Conservation (phyloP, 495 filamentous ascomycete genomes). For the Tuber umbilicatum region DNA sequence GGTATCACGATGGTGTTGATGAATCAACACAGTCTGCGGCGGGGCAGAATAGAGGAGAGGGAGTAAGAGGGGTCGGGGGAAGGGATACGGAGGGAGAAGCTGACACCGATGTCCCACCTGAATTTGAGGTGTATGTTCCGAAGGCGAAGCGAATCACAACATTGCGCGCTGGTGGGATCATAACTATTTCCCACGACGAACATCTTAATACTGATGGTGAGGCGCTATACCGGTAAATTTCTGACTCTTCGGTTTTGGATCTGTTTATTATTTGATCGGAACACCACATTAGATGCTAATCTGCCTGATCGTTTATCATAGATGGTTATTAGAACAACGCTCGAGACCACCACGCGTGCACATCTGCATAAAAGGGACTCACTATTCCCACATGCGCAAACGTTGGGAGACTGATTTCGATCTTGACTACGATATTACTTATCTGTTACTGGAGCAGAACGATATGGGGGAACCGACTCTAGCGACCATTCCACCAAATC, state of each 20-base stretch:
- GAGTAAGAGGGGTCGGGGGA: not conserved
- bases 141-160: slow-evolving; percentile 16
- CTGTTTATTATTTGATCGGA: not conserved
- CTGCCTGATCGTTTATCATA: slow-evolving; percentile 9
- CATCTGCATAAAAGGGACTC: slow-evolving; percentile 26
- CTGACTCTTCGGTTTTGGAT: not conserved
- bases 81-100: not conserved
- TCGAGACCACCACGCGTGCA: slow-evolving; percentile 17
- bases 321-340: slow-evolving; percentile 30
- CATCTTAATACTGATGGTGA: slow-evolving; percentile 41
- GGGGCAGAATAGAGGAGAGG: not conserved
- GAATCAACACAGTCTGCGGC: not conserved
- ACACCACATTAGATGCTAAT: not conserved
- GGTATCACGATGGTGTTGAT: not conserved
- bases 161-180: slow-evolving; percentile 1
- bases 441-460: slow-evolving; percentile 5
- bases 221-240: slow-evolving; percentile 36
- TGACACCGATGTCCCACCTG: slow-evolving; percentile 10
- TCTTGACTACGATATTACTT: slow-evolving; percentile 5
- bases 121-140: slow-evolving; percentile 23
- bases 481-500: slow-evolving; percentile 6
- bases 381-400: slow-evolving; percentile 3
- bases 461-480: not conserved
- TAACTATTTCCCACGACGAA: slow-evolving; percentile 33
- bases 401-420: slow-evolving; percentile 21